Conservation (phyloP, 768 basidiomycete genomes). For the Phylloporus sp. region DNA sequence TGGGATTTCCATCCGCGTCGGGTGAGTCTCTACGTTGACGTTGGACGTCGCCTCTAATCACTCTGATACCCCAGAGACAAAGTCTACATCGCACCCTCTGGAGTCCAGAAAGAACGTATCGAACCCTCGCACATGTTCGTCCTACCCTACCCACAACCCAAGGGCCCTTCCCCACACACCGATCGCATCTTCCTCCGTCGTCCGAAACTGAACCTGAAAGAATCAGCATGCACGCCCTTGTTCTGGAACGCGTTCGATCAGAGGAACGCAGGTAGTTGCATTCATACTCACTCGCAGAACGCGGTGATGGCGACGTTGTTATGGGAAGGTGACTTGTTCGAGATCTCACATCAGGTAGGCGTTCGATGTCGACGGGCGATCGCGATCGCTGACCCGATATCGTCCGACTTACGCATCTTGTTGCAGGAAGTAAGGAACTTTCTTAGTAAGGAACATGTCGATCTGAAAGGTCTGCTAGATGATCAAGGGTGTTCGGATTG, state of each 20-base stretch:
- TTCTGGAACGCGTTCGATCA: slow-evolving; percentile 91
- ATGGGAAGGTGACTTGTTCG: slow-evolving; percentile 65
- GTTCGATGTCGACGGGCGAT: neutral
- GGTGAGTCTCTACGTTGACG: slow-evolving; percentile 37
- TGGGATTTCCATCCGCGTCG: slow-evolving; percentile 69
- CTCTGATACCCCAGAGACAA: slow-evolving; percentile 45
- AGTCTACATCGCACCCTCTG: slow-evolving; percentile 84
- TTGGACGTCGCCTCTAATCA: neutral
- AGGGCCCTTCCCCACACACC: slow-evolving; percentile 52
- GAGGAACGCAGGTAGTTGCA: slow-evolving; percentile 76
- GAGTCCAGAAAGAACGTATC: slow-evolving; percentile 89
- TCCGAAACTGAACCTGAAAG: slow-evolving; percentile 66
- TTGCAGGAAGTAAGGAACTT: slow-evolving; percentile 38
- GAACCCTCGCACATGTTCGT: slow-evolving; percentile 82
- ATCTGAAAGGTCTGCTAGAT: slow-evolving; percentile 43
- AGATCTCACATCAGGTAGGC: slow-evolving; percentile 74
- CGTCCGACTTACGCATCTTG: neutral
- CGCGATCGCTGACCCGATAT: slow-evolving; percentile 1
- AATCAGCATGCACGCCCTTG: slow-evolving; percentile 83
- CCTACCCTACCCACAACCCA: slow-evolving; percentile 65
- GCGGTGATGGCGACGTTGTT: slow-evolving; percentile 85
- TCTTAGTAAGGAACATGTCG: neutral
- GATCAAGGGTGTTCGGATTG: slow-evolving; percentile 84
- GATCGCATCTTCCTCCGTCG: slow-evolving; percentile 76
- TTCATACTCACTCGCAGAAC: slow-evolving; percentile 89